Evolutionary conservation across 139 green algal genomes (phyloP).

Genomic region (Tetradesmus obliquus): DNA sequence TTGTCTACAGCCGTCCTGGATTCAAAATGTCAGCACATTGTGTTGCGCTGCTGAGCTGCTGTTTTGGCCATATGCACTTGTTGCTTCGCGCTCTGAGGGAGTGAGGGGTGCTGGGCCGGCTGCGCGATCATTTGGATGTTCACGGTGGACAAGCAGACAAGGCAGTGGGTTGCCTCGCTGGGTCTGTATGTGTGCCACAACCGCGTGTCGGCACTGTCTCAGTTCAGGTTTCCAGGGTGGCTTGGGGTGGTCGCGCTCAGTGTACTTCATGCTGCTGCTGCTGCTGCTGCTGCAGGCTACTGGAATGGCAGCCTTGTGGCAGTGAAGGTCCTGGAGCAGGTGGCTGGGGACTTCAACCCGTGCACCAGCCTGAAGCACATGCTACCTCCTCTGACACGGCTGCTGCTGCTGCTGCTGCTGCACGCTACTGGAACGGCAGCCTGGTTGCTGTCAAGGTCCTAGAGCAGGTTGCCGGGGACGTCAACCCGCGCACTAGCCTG

Average conservation of each 20-base stretch:
- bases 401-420: background rate
- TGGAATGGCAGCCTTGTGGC: conserved; percentile 48
- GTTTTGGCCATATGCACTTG: no score
- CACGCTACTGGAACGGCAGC: conserved; percentile 45
- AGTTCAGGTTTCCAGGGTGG: no score
- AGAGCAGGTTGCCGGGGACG: conserved; percentile 42
- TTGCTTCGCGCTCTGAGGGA: background rate
- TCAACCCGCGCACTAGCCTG: conserved; percentile 40
- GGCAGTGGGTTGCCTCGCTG: no score
- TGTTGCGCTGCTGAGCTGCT: no score
- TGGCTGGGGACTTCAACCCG: conserved; percentile 44
- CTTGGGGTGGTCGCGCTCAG: no score
- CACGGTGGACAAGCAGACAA: no score
- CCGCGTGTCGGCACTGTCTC: no score
- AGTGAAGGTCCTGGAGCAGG: conserved; percentile 48
- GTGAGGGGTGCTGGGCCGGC: background rate
- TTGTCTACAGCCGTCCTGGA: no score
- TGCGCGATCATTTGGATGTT: no score
- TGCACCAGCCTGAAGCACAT: conserved; percentile 39
- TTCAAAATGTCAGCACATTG: no score
- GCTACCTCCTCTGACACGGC: no score
- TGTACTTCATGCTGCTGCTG: background rate
- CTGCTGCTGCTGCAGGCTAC: conserved; percentile 8
- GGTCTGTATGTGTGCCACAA: no score
- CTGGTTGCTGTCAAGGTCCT: conserved; percentile 43